Conservation (phyloP, 495 filamentous ascomycete genomes). For the Xanthoparmelia taractica region DNA sequence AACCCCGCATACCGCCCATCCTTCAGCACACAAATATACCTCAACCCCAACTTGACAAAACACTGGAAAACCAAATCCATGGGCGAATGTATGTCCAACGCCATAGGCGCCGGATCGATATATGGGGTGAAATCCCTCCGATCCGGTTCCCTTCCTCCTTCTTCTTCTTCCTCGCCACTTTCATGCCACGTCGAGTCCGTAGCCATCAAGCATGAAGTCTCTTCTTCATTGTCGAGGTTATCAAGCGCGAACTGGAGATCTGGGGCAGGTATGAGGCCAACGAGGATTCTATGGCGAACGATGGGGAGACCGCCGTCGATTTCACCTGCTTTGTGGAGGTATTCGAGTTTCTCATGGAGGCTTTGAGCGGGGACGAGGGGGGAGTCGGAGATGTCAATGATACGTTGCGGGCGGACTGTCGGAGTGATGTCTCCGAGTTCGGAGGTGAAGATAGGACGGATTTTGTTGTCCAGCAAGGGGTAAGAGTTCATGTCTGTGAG, state of each 20-base stretch:
- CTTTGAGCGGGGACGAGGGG: slow-evolving; percentile 65
- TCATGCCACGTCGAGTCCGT: slow-evolving; percentile 47
- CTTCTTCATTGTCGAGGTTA: slow-evolving; percentile 63
- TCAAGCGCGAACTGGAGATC: slow-evolving; percentile 93
- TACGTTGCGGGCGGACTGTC: slow-evolving; percentile 58
- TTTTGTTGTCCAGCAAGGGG: slow-evolving; percentile 89
- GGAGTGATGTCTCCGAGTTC: slow-evolving; percentile 81
- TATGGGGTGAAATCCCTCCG: slow-evolving; percentile 80
- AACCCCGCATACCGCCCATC: slow-evolving; percentile 83
- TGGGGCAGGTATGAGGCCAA: slow-evolving; percentile 86
- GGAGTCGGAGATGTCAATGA: slow-evolving; percentile 81
- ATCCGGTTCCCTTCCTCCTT: slow-evolving; percentile 46
- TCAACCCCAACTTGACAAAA: slow-evolving; percentile 86
- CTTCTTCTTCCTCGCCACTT: slow-evolving; percentile 47
- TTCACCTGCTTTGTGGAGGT: slow-evolving; percentile 77
- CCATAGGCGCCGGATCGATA: slow-evolving; percentile 86
- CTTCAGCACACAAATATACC: slow-evolving; percentile 83
- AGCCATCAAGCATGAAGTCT: slow-evolving; percentile 73
- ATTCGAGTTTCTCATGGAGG: slow-evolving; percentile 70
- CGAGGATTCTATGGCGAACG: slow-evolving; percentile 66
- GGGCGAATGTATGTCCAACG: slow-evolving; percentile 79
- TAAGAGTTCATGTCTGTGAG: slow-evolving; percentile 96
- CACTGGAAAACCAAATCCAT: slow-evolving; percentile 97
- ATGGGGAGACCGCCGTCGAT: slow-evolving; percentile 89
- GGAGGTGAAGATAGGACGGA: slow-evolving; percentile 78